Evolutionary conservation across 768 basidiomycete species (phyloP), one percentile per base, ranked within the genome.

Genomic region (Leccinum barrowsii): DNA sequence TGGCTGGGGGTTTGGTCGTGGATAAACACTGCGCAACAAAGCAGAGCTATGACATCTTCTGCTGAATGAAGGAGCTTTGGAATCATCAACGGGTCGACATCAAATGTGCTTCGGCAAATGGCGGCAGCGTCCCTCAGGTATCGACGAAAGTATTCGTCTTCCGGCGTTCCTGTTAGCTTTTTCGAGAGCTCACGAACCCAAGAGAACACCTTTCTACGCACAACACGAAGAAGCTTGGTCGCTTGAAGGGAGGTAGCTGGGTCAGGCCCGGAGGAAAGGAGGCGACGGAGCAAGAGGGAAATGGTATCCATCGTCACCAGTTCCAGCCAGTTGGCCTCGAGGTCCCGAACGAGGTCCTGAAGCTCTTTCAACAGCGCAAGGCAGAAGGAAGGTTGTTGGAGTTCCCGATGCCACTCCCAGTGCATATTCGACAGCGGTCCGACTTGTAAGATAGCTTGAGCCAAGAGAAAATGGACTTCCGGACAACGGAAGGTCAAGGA

Each of bases 371-470:
- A 55, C 7, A 84, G 62, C 1, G 66, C 67, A 5, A 15, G 1
- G 17, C 76, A 70, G 53, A 81, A 84, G 6, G 67, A 81, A 84
- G 6, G 67, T 15, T 65, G 19, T 5, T 50, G 51, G 7, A 80
- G 63, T 17, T 80, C 76, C 1, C 57, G 34, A 58, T 84, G 83
- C 77, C 79, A 82, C 22, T 61, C 64, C 53, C 69, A 58, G 19
- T 44, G 53, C 11, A 21, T 54, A 1, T 57, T 40, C 3, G 51
- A 60, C 6, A 67, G n/a, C 0, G 67, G 70, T 30, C 81, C 80
- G 4, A 77, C 67, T 58, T 85, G 80, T 58, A 73, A 76, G 2
- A 70, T 73, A 19, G 81, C 72, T 55, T 83, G 83, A 10, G 64
- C 68, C 2, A 84, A 22, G 0, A 84, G 69, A 0, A 71, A 55